These are phyloP conservation scores for Plasmodium inui DNA, from an alignment of 169 alveolate genomes.

Conservation along the genomic window DNA sequence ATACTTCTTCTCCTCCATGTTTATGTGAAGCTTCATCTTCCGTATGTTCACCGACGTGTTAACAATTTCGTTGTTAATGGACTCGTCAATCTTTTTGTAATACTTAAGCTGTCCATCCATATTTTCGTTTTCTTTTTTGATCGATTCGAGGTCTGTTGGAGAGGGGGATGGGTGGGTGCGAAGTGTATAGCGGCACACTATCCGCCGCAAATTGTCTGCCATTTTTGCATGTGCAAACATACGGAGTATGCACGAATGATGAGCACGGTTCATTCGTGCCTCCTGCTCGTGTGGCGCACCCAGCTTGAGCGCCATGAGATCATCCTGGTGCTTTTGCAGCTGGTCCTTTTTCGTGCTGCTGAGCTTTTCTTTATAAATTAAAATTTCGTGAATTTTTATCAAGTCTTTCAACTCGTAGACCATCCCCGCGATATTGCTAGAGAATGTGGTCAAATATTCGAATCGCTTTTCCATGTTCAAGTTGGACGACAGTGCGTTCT, in stretches of 20 bases:
- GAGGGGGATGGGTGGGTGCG: not conserved
- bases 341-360: conserved; percentile 29
- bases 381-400: conserved; percentile 71
- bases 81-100: conserved; percentile 38
- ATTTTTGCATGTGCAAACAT: not conserved
- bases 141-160: conserved; percentile 49
- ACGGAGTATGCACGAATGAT: not conserved
- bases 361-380: conserved; percentile 65
- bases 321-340: conserved; percentile 46
- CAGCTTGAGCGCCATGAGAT: conserved; percentile 13
- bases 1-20: conserved; percentile 36
- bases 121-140: conserved; percentile 47
- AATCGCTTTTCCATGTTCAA: conserved; percentile 56
- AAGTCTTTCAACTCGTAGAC: conserved; percentile 53
- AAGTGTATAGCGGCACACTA: not conserved
- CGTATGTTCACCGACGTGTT: conserved; percentile 38
- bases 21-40: conserved; percentile 47
- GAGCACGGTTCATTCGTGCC: not conserved
- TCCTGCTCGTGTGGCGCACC: not conserved
- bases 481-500: conserved; percentile 12
- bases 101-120: conserved; percentile 43
- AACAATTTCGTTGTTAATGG: conserved; percentile 35
- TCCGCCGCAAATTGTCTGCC: not conserved
- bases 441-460: conserved; percentile 43
- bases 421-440: conserved; percentile 28